Conservation (phyloP, 2,329 filamentous ascomycete species). For the Beauveria sp. region DNA sequence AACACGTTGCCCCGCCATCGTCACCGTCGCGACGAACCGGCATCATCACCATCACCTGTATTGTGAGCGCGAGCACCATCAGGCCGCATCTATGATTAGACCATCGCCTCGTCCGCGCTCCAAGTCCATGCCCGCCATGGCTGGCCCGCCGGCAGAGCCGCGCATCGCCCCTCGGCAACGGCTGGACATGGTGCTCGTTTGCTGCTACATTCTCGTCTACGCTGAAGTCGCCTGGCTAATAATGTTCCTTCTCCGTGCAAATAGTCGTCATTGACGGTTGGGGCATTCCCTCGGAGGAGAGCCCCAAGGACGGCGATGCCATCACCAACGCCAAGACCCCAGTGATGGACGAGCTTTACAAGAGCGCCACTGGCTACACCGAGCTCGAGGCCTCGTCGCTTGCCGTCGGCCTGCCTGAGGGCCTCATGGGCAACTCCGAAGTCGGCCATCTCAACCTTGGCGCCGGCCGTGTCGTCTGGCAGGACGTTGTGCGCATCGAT, state of each 20-base stretch:
- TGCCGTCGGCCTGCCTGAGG: conserved; percentile 90
- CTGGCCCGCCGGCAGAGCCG: conserved; percentile 5
- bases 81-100: not conserved
- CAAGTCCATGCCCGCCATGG: not conserved
- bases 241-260: conserved; percentile 41
- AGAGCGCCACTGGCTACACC: conserved; percentile 75
- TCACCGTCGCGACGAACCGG: conserved; percentile 3
- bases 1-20: conserved; percentile 17
- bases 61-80: not conserved
- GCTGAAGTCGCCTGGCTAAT: conserved; percentile 54
- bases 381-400: conserved; percentile 93
- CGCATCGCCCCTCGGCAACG: conserved; percentile 51
- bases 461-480: conserved; percentile 95
- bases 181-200: conserved; percentile 35
- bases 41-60: conserved; percentile 4
- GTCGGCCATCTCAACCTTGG: conserved; percentile 98
- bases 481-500: conserved; percentile 95
- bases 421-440: conserved; percentile 98
- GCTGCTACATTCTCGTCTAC: conserved; percentile 47
- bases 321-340: conserved; percentile 91
- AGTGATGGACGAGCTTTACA: conserved; percentile 86
- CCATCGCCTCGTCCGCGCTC: not conserved
- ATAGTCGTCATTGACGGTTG: conserved; percentile 98
- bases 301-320: conserved; percentile 84
- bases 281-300: conserved; percentile 76